Conservation (phyloP, 2,329 filamentous ascomycete species). For the Alternaria burnsii region DNA sequence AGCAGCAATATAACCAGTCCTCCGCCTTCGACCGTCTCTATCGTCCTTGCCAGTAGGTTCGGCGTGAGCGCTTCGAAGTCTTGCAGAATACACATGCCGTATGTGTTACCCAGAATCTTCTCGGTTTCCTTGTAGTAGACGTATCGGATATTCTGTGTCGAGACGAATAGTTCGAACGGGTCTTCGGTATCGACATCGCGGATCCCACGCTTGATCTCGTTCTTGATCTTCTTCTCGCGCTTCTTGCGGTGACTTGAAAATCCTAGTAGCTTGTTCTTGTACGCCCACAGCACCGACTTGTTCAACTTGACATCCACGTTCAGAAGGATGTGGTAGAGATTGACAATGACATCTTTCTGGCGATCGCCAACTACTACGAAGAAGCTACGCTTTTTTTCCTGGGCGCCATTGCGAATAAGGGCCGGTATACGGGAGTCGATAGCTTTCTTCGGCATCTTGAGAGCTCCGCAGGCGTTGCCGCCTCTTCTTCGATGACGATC, state of each 20-base stretch:
- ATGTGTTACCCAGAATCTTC: constrained; percentile 97
- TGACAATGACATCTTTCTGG: constrained; percentile 95
- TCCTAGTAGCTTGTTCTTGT: constrained; percentile 95
- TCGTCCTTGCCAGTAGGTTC: constrained; percentile 92
- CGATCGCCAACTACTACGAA: constrained; percentile 95
- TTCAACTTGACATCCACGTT: constrained; percentile 90
- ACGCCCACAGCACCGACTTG: constrained; percentile 97
- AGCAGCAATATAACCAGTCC: constrained; percentile 88
- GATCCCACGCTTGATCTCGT: constrained; percentile 93
- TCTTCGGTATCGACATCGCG: constrained; percentile 92
- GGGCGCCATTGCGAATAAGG: constrained; percentile 52
- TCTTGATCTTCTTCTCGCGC: constrained; percentile 97
- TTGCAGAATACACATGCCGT: constrained; percentile 97
- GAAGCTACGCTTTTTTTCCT: constrained; percentile 96
- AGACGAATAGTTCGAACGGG: constrained; percentile 96
- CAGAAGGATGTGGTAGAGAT: constrained; percentile 92
- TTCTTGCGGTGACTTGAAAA: constrained; percentile 97
- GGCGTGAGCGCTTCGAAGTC: constrained; percentile 98
- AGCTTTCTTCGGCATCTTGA: constrained; percentile 51
- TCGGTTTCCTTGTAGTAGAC: constrained; percentile 99
- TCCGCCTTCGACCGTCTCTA: constrained; percentile 97
- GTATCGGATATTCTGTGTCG: constrained; percentile 96
- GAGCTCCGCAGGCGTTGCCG: constrained; percentile 44
- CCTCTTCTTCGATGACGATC: constrained; percentile 27
- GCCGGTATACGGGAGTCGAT: constrained; percentile 52